Evolutionary conservation across 2,329 filamentous ascomycete species (phyloP).

Genomic region (Botrytis porri): DNA sequence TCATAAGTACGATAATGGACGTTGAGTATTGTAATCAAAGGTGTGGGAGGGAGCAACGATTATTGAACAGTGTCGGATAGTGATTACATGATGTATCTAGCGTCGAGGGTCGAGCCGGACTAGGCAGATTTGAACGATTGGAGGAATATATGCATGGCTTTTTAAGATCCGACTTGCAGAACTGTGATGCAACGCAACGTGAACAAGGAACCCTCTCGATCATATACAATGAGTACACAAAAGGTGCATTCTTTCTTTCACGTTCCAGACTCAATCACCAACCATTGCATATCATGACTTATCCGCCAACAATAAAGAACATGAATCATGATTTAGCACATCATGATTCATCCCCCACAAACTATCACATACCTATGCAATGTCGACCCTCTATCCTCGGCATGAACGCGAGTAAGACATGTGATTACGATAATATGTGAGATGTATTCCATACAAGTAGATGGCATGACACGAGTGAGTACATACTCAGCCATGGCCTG

Average conservation of each 20-base stretch:
- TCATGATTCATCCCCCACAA: not conserved
- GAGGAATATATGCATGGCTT: not conserved
- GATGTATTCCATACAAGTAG: not conserved
- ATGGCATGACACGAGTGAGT: not conserved
- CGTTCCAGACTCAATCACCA: not conserved
- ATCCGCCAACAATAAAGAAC: not conserved
- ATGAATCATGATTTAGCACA: not conserved
- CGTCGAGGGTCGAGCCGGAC: not conserved
- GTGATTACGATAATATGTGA: not conserved
- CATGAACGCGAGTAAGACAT: not conserved
- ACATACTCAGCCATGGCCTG: not conserved
- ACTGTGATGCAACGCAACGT: not conserved
- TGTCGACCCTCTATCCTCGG: not conserved
- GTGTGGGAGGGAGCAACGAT: not conserved
- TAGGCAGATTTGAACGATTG: not conserved
- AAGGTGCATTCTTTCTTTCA: not conserved
- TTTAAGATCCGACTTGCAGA: not conserved
- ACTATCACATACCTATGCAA: not conserved
- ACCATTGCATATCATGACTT: not conserved
- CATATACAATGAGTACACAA: not conserved
- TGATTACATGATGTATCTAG: not conserved
- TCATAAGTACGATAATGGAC: not conserved
- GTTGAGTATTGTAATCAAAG: not conserved
- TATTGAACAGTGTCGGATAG: not conserved
- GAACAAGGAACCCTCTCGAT: not conserved